Evolutionary conservation across 2,329 filamentous ascomycete species (phyloP).

Genomic region (Trichoderma citrinoviride): DNA sequence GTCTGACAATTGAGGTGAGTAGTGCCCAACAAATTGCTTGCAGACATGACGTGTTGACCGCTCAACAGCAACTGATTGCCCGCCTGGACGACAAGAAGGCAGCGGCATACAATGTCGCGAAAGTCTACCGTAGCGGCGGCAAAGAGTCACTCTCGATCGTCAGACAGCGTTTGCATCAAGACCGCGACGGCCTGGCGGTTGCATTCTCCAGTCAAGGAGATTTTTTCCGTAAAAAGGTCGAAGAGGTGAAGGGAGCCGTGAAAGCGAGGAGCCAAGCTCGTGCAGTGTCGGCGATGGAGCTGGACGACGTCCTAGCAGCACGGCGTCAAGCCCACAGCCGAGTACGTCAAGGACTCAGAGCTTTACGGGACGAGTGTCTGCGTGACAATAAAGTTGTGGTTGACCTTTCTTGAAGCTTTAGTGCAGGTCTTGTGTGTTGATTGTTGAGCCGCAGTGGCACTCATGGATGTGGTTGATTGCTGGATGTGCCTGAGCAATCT

Average conservation of each 20-base stretch:
- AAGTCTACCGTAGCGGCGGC: conserved; percentile 27
- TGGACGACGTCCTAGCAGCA: conserved; percentile 22
- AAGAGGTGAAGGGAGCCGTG: conserved; percentile 20
- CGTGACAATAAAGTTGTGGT: not conserved
- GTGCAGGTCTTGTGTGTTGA: too few relatives aligned
- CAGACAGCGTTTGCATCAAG: conserved; percentile 25
- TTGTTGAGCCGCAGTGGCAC: not conserved
- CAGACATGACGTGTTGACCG: conserved; percentile 4
- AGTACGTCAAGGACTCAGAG: conserved; percentile 27
- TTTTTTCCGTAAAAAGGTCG: conserved; percentile 24
- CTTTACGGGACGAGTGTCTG: conserved; percentile 23
- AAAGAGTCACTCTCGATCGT: conserved; percentile 28
- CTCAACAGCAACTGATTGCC: conserved; percentile 26
- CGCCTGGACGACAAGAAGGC: conserved; percentile 29
- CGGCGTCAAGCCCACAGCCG: conserved; percentile 25
- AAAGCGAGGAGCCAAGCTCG: conserved; percentile 12
- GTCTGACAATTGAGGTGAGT: conserved; percentile 30
- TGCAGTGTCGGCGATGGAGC: conserved; percentile 5
- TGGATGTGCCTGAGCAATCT: not conserved
- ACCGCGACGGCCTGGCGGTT: conserved; percentile 24
- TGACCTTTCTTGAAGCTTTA: too few relatives aligned
- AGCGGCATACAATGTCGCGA: conserved; percentile 24
- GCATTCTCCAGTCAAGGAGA: conserved; percentile 25
- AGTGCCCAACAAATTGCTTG: not conserved
- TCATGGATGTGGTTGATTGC: not conserved